Evolutionary conservation across 257 asterid genomes (phyloP).

Genomic region (Petrea volubilis): DNA sequence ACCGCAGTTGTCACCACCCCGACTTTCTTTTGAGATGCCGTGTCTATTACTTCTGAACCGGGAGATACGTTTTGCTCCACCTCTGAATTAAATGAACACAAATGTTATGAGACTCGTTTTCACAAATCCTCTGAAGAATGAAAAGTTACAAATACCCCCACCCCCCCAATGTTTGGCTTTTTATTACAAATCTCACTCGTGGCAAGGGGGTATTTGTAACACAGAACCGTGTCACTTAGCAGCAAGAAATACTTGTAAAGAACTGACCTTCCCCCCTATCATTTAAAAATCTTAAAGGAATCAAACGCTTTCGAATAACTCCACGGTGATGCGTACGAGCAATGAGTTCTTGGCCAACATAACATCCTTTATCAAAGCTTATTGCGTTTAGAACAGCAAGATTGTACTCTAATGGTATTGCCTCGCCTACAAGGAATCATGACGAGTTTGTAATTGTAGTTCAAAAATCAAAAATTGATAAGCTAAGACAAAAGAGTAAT

Average conservation of each 20-base stretch:
- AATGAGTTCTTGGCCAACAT: slow-evolving; percentile 87
- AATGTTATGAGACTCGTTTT: too few species aligned
- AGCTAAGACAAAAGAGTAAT: neutral
- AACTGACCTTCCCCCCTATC: slow-evolving; percentile 56
- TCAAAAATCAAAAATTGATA: neutral
- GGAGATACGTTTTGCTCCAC: slow-evolving; percentile 60
- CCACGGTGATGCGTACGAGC: slow-evolving; percentile 96
- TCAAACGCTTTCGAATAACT: slow-evolving; percentile 74
- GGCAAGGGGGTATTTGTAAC: too few species aligned
- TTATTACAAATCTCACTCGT: too few species aligned
- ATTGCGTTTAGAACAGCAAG: slow-evolving; percentile 80
- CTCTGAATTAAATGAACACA: slow-evolving; percentile 38
- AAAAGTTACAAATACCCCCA: too few species aligned
- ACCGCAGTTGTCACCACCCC: slow-evolving; percentile 76
- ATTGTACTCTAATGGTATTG: slow-evolving; percentile 87
- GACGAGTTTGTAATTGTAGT: neutral
- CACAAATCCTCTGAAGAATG: too few species aligned
- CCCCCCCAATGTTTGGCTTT: too few species aligned
- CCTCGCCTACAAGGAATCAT: slow-evolving; percentile 58
- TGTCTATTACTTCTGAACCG: slow-evolving; percentile 55
- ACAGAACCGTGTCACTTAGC: neutral
- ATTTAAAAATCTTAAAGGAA: slow-evolving; percentile 64
- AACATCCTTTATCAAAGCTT: slow-evolving; percentile 95
- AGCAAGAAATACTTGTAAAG: neutral
- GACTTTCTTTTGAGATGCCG: slow-evolving; percentile 53